Evolutionary conservation across 2,329 filamentous ascomycete species (phyloP).

Genomic region (Sporothrix globosa): DNA sequence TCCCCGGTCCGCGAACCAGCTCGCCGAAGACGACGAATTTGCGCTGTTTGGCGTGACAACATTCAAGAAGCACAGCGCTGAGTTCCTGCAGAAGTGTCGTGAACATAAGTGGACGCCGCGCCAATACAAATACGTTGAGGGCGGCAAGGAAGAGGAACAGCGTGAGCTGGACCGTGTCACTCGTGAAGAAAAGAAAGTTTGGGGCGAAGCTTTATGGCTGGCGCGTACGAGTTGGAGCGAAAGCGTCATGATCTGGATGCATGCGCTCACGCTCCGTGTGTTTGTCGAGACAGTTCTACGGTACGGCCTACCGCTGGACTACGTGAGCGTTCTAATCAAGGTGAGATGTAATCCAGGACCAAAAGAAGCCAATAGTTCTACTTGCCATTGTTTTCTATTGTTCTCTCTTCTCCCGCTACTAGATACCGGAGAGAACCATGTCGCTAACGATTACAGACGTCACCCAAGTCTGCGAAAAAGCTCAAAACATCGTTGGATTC

Average conservation of each 20-base stretch:
- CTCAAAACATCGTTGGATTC: constrained; percentile 77
- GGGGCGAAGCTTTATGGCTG: constrained; percentile 86
- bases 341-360: constrained; percentile 56
- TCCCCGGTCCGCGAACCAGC: constrained; percentile 77
- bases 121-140: constrained; percentile 91
- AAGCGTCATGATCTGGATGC: constrained; percentile 93
- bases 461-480: constrained; percentile 78
- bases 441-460: constrained; percentile 62
- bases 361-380: neutral
- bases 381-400: neutral
- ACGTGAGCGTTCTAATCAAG: constrained; percentile 81
- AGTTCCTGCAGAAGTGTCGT: constrained; percentile 89
- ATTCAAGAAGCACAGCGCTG: constrained; percentile 86
- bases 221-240: constrained; percentile 94
- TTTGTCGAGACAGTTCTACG: constrained; percentile 98
- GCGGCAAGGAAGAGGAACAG: constrained; percentile 85
- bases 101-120: constrained; percentile 94
- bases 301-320: constrained; percentile 90
- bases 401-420: neutral
- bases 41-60: constrained; percentile 84
- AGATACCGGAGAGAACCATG: neutral
- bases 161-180: constrained; percentile 80
- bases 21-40: constrained; percentile 88
- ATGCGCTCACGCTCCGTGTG: constrained; percentile 85
- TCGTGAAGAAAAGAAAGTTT: constrained; percentile 86